Conservation (phyloP, 345 rosid genomes). For the Euphorbia tirucalli region DNA sequence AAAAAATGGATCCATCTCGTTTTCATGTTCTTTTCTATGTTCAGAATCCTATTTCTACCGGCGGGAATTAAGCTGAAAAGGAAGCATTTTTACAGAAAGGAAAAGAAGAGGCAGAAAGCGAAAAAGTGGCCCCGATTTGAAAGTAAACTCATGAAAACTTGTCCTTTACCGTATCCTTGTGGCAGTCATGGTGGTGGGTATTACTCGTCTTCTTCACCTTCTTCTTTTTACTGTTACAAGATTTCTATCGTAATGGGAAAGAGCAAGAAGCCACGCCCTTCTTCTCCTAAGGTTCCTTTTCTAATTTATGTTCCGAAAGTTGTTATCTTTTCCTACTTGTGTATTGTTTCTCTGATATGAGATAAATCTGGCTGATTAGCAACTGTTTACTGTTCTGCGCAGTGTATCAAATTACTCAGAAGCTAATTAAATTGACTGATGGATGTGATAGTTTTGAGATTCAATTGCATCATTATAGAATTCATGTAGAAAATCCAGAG, state of each 20-base stretch:
- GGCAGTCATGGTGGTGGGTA: conserved; percentile 1
- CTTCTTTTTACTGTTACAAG: conserved; percentile 5
- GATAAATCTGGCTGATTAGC: not conserved
- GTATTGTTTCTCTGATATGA: not conserved
- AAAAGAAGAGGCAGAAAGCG: not conserved
- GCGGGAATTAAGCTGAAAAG: not conserved
- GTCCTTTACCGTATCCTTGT: not conserved
- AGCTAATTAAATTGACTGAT: not conserved
- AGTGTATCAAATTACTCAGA: too few species aligned
- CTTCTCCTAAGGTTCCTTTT: conserved; percentile 40
- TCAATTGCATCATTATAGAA: not conserved
- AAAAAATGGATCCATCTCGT: too few species aligned
- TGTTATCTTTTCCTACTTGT: not conserved
- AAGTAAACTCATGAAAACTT: not conserved
- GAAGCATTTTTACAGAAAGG: not conserved
- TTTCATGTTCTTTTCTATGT: not conserved
- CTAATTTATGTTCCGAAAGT: not conserved
- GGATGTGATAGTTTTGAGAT: not conserved
- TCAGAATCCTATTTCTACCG: not conserved
- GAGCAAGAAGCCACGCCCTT: conserved; percentile 41
- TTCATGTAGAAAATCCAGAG: not conserved
- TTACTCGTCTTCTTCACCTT: not conserved
- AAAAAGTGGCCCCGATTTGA: not conserved
- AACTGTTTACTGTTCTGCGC: not conserved
- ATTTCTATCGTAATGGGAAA: conserved; percentile 42